Conservation (phyloP, 1,284 basidiomycete genomes). For the Malassezia sp. region DNA sequence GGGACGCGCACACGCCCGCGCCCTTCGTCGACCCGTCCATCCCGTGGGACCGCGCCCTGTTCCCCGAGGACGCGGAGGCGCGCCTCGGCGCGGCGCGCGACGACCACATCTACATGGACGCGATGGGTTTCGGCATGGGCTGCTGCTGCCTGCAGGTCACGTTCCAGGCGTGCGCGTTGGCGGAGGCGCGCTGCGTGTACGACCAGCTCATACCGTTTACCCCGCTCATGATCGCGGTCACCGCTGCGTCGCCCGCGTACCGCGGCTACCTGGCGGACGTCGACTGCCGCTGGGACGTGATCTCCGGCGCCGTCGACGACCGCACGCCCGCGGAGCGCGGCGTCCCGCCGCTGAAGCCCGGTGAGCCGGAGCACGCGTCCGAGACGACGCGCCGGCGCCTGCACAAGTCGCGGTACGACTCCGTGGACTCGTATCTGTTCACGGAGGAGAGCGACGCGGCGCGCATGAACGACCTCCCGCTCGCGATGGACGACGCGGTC, state of each 20-base stretch:
- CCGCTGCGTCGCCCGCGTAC: conserved; percentile 86
- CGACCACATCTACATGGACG: conserved; percentile 95
- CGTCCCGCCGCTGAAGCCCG: conserved; percentile 47
- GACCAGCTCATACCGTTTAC: conserved; percentile 87
- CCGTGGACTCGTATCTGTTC: conserved; percentile 79
- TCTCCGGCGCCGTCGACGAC: conserved; percentile 92
- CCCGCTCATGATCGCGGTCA: conserved; percentile 89
- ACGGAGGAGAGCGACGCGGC: conserved; percentile 66
- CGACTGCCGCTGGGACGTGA: conserved; percentile 96
- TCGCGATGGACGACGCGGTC: conserved; percentile 64
- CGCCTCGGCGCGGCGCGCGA: conserved; percentile 67
- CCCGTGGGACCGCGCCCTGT: conserved; percentile 68
- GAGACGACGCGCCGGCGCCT: conserved; percentile 51
- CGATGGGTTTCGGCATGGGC: conserved; percentile 99
- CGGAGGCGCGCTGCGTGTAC: conserved; percentile 81
- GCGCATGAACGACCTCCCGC: conserved; percentile 79
- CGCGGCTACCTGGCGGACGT: conserved; percentile 89
- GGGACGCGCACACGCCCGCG: conserved; percentile 71
- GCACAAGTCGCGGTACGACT: conserved; percentile 93
- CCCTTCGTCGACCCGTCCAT: conserved; percentile 85
- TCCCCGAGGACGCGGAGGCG: conserved; percentile 74
- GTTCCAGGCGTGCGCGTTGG: conserved; percentile 87
- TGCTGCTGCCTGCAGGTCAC: conserved; percentile 96
- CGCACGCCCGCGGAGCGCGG: conserved; percentile 88
- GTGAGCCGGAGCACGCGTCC: conserved; percentile 6